A percentile compares a stretch with the other conserved stretches of the same genome.
These are phyloP conservation scores for Platanthera zijinensis DNA, from an alignment of 106 monocot genomes.

Conservation along the genomic window DNA sequence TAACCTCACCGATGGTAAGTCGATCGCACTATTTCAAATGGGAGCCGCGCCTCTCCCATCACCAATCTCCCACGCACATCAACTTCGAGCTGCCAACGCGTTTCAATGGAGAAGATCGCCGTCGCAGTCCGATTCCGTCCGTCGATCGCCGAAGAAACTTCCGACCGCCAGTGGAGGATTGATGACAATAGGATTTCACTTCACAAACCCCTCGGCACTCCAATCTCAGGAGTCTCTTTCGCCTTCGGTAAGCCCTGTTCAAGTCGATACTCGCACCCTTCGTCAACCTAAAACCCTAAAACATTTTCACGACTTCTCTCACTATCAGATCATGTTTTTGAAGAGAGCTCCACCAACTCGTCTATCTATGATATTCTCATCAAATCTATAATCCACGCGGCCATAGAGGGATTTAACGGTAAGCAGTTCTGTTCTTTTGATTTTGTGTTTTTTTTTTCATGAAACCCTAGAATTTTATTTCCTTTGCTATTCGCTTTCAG, in stretches of 20 bases:
- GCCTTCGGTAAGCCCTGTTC: slow-evolving; percentile 45
- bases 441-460: background rate
- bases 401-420: slow-evolving; percentile 90
- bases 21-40: background rate
- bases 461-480: background rate
- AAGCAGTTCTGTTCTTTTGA: background rate
- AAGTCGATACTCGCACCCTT: slow-evolving; percentile 1
- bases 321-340: slow-evolving; percentile 75
- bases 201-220: slow-evolving; percentile 39
- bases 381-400: slow-evolving; percentile 66
- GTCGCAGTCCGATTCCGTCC: slow-evolving; percentile 90
- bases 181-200: slow-evolving; percentile 76
- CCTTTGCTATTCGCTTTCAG: slow-evolving; percentile 14
- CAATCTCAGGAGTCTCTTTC: slow-evolving; percentile 57
- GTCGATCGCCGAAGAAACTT: slow-evolving; percentile 8
- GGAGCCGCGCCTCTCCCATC: background rate
- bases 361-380: slow-evolving; percentile 48
- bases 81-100: background rate
- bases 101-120: slow-evolving; percentile 82
- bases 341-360: slow-evolving; percentile 40
- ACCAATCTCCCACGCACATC: no score
- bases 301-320: background rate
- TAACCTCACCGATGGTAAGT: background rate
- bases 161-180: slow-evolving; percentile 52
- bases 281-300: background rate